Conservation (phyloP, 2,329 filamentous ascomycete genomes). For the Trichophyton rubrum region DNA sequence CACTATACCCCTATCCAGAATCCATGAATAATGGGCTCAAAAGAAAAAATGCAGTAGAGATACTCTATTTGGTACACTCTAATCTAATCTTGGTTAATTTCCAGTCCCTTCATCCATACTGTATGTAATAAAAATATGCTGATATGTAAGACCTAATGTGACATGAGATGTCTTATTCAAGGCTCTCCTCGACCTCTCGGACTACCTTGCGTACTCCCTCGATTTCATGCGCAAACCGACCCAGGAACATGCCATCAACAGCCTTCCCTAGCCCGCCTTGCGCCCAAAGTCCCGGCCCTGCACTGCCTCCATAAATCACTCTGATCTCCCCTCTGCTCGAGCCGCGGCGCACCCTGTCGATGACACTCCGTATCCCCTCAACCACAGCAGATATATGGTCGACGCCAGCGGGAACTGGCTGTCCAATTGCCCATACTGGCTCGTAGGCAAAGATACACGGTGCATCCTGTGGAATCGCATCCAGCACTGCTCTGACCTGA, state of each 20-base stretch:
- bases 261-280: conserved; percentile 20
- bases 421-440: conserved; percentile 80
- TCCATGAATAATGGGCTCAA: background rate
- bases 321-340: conserved; percentile 47
- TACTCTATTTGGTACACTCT: background rate
- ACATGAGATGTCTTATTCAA: background rate
- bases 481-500: conserved; percentile 54
- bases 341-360: conserved; percentile 25
- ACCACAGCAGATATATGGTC: conserved; percentile 63
- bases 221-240: conserved; percentile 68
- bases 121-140: too few species aligned
- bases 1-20: conserved; percentile 6
- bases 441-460: conserved; percentile 74
- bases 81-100: too few species aligned
- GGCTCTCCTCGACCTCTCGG: conserved; percentile 47
- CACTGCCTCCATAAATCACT: conserved; percentile 72
- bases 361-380: conserved; percentile 45
- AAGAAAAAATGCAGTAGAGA: background rate
- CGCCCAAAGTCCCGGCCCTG: conserved; percentile 63
- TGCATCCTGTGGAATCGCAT: conserved; percentile 46
- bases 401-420: conserved; percentile 55
- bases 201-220: conserved; percentile 60
- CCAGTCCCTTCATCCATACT: too few species aligned
- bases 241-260: conserved; percentile 36
- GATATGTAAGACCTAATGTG: too few species aligned